Percentiles rank a stretch among this genome's conserved stretches.
phyloP scores from a whole-genome alignment of 1,284 basidiomycete genomes.

The Apiotrichum gamsii region DNA sequence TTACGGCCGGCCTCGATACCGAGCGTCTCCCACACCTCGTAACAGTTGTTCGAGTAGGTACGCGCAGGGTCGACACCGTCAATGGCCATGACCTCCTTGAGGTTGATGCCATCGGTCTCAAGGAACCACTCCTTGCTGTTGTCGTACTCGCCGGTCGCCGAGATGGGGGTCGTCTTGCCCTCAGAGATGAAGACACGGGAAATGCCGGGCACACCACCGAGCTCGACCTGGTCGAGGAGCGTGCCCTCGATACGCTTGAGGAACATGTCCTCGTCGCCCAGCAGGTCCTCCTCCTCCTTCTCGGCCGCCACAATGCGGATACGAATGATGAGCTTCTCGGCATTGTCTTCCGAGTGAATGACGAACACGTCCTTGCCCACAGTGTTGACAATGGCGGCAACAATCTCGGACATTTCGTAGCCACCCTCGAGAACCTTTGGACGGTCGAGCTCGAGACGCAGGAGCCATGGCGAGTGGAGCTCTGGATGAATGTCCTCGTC shows the following conservation, averaged over 20 bases:
- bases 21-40: conserved; percentile 91
- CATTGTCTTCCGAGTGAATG: conserved; percentile 98
- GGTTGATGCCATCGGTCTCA: conserved; percentile 94
- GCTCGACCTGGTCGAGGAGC: conserved; percentile 90
- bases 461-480: conserved; percentile 91
- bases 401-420: conserved; percentile 91
- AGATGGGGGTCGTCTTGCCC: conserved; percentile 66
- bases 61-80: conserved; percentile 88
- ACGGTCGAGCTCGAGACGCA: conserved; percentile 93
- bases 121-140: conserved; percentile 82
- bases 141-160: conserved; percentile 54
- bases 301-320: conserved; percentile 85
- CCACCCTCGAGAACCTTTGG: conserved; percentile 97
- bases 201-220: conserved; percentile 89
- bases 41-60: conserved; percentile 95
- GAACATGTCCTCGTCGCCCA: conserved; percentile 92
- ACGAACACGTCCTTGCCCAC: conserved; percentile 97
- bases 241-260: conserved; percentile 91
- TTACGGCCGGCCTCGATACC: conserved; percentile 96
- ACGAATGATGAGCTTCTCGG: conserved; percentile 93
- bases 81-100: conserved; percentile 88
- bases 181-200: conserved; percentile 90
- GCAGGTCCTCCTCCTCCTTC: conserved; percentile 80
- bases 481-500: conserved; percentile 93
- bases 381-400: conserved; percentile 84